These are phyloP conservation scores for Glonium stellatum DNA, from an alignment of 495 filamentous ascomycete genomes.

Conservation along the genomic window DNA sequence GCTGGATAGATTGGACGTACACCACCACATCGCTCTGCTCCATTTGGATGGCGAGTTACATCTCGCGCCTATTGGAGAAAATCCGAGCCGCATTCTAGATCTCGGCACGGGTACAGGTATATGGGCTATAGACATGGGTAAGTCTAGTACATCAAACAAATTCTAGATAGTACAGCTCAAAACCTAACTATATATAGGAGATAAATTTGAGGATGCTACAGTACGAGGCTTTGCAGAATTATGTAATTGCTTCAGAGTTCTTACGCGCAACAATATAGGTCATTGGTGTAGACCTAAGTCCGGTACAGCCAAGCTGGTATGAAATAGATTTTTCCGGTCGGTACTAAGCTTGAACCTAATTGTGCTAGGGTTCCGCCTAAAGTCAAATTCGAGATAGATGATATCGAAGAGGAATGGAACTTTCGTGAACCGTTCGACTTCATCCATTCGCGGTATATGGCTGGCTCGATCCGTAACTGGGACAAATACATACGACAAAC, in stretches of 20 bases:
- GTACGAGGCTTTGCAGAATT: too few species aligned
- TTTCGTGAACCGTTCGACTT: constrained; percentile 40
- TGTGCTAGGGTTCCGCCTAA: constrained; percentile 35
- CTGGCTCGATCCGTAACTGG: constrained; percentile 18
- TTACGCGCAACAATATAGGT: neutral
- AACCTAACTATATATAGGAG: too few species aligned
- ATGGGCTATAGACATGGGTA: neutral
- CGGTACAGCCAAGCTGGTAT: neutral
- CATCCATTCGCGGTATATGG: constrained; percentile 44
- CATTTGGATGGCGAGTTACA: constrained; percentile 18
- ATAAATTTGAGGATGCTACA: too few species aligned
- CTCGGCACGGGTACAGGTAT: too few species aligned
- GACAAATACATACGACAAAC: too few species aligned
- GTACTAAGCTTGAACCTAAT: neutral
- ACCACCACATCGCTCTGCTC: constrained; percentile 22
- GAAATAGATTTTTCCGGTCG: neutral
- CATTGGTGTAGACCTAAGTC: neutral
- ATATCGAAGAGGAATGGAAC: constrained; percentile 33
- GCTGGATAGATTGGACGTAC: constrained; percentile 31
- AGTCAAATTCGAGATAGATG: constrained; percentile 35
- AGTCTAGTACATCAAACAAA: neutral
- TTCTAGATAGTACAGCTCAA: too few species aligned
- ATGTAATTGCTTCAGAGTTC: neutral
- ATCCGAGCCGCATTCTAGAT: neutral
- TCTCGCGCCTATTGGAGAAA: constrained; percentile 14